Evolutionary conservation across 75 land plant genomes (phyloP).

Genomic region (Pinus taeda): DNA sequence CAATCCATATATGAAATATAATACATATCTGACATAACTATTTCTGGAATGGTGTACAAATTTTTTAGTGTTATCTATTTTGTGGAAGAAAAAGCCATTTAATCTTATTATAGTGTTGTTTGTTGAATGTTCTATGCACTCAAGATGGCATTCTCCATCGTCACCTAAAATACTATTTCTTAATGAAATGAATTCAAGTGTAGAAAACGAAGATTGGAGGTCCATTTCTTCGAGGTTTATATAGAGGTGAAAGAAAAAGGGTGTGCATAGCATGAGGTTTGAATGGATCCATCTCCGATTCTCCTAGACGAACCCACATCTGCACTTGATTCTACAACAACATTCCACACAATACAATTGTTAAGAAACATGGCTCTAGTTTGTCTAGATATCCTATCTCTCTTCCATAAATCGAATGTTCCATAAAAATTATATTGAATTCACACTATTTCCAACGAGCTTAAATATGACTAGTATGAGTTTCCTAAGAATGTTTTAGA

Average conservation of each 20-base stretch:
- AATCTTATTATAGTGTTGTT: background rate
- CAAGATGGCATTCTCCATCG: constrained; percentile 68
- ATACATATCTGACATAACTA: background rate
- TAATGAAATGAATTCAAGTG: constrained; percentile 19
- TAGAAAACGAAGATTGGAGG: constrained; percentile 50
- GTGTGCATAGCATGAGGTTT: constrained; percentile 68
- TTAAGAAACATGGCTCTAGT: constrained; percentile 35
- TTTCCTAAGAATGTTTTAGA: too few species aligned
- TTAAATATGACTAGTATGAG: constrained; percentile 12
- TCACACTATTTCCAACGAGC: constrained; percentile 28
- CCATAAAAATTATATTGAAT: constrained; percentile 32
- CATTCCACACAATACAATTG: constrained; percentile 35
- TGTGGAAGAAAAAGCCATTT: background rate
- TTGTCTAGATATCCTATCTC: background rate
- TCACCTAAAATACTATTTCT: constrained; percentile 16
- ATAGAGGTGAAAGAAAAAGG: constrained; percentile 75
- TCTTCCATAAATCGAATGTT: constrained; percentile 29
- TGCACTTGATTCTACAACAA: constrained; percentile 72
- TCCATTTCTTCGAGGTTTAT: constrained; percentile 49
- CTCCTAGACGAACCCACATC: constrained; percentile 79
- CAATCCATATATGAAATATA: too few species aligned
- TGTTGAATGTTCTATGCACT: background rate
- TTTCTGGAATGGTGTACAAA: too few species aligned
- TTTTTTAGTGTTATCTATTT: background rate
- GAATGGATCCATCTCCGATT: constrained; percentile 56